Evolutionary conservation across 106 monocot genomes (phyloP), one percentile per base, ranked within the genome.

Genomic region (Acorus calamus): DNA sequence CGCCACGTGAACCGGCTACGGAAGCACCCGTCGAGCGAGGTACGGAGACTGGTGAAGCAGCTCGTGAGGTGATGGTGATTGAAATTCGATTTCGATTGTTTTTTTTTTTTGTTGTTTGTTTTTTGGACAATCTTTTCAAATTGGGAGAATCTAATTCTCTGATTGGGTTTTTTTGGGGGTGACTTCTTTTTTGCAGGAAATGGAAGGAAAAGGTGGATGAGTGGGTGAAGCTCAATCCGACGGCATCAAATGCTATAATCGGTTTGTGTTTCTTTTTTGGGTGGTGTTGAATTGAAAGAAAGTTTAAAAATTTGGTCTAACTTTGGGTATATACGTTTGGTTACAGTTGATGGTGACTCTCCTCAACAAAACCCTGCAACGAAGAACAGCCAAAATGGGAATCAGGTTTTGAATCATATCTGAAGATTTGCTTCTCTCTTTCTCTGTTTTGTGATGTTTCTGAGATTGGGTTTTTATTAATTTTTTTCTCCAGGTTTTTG

Each of bases 121-220:
- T 49, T 68, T 49, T 8, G 7, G 7, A 6, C 28, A 4, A 61
- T 49, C 4, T 13, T 42, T 13, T n/a, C 47, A 50, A 41, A 52
- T 46, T 50, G n/a, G 44, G 61, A 45, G 46, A 3, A 70, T 81
- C 55, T 50, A 65, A 63, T 73, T 49, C 65, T 44, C 28, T 28
- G 28, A 28, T 28, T 28, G 28, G 28, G 28, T 28, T 28, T 28
- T 28, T 28, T 28, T 28, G 28, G 28, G 28, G 28, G 28, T 43
- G 3, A 60, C 14, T 60, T 41, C 14, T 2, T 11, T 5, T 14
- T 49, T 7, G 47, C 74, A 88, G 87, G 72, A 88, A 81, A 63
- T 88, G 87, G 87, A 88, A 88, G 43, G 80, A 83, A 46, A 46
- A 78, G 5, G 78, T 88, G 52, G 80, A 80, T 47, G 84, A 77